Evolutionary conservation across 148 eudicot genomes (phyloP), one percentile per base, ranked within the genome.

Genomic region (Gaultheria prostrata): DNA sequence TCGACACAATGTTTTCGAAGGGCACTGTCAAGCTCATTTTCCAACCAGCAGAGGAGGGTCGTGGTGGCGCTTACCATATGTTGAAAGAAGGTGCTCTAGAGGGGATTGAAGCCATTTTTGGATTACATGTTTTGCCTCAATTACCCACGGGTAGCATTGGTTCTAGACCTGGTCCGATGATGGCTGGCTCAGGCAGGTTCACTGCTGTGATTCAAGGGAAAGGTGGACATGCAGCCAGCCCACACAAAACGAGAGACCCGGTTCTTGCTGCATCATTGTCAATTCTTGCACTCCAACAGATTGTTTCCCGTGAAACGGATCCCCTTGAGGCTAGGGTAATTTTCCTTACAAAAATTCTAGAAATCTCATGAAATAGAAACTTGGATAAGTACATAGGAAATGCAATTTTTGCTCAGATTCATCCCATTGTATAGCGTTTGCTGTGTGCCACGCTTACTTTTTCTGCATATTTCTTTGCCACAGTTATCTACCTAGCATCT

Each of bases 11-110:
- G 3, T 51, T 33, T 30, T 70, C 71, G 17, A 39, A 89, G 91
- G 91, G 91, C 75, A 87, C 87, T 11, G 82, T 89, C 18, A 89
- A 86, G 85, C 83, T 89, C 2, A 75, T 89, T 26, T 89, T 89
- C 84, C 91, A 89, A 80, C 89, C 91, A 0, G 91, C 85, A 11
- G 91, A 89, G 78, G 91, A 89, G 86, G 87, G 84, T 33, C 85
- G 77, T 84, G 87, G 87, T 32, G 91, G 89, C 48, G 91, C 91
- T 15, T 89, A 87, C 83, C 83, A 87, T 77, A 83, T 89, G 91
- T 80, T 89, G 76, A 80, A 89, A 71, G 88, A 89, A 32, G 91
- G 91, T 53, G 87, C 74, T 32, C 74, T 89, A 8, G 86, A 89
- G 32, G 63, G 77, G 39, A 88, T 87, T 17, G 80, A 84, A 82